These are phyloP conservation scores for Trypanosoma theileri DNA, from an alignment of 208 protist species.

Conservation along the genomic window DNA sequence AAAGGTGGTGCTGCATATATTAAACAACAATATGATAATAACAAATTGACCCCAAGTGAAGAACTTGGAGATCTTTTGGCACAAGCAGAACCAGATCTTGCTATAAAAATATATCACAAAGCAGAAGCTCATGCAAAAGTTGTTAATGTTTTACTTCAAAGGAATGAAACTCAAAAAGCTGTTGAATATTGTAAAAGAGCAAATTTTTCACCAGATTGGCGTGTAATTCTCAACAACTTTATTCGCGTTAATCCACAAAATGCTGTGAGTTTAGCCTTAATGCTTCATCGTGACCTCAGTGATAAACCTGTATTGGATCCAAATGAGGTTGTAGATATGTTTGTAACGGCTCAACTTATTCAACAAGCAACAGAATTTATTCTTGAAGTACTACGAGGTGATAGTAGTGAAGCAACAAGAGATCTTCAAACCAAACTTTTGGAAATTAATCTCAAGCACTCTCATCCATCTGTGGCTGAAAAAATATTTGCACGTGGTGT, in stretches of 20 bases:
- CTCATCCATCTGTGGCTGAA: slow-evolving; percentile 96
- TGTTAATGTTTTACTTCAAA: slow-evolving; percentile 93
- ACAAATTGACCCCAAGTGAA: slow-evolving; percentile 98
- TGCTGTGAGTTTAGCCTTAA: slow-evolving; percentile 91
- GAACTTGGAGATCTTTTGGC: slow-evolving; percentile 98
- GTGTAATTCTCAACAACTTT: slow-evolving; percentile 93
- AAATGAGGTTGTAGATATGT: slow-evolving; percentile 95
- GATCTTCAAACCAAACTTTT: slow-evolving; percentile 99
- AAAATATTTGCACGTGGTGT: slow-evolving; percentile 97
- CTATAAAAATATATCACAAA: slow-evolving; percentile 98
- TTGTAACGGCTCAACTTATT: slow-evolving; percentile 94
- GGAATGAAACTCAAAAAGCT: slow-evolving; percentile 97
- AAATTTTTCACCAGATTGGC: slow-evolving; percentile 96
- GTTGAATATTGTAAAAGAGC: slow-evolving; percentile 97
- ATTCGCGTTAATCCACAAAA: slow-evolving; percentile 91
- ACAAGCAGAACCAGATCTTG: slow-evolving; percentile 88
- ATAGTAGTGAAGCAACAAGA: slow-evolving; percentile 89
- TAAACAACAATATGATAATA: slow-evolving; percentile 98
- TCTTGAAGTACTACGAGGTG: slow-evolving; percentile 95
- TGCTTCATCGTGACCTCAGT: slow-evolving; percentile 87
- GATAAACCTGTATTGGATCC: slow-evolving; percentile 76
- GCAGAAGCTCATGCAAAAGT: slow-evolving; percentile 94
- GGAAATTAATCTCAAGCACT: slow-evolving; percentile 99
- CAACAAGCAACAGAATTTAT: slow-evolving; percentile 98
- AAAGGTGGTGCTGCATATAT: slow-evolving; percentile 90